Base-by-base conservation (phyloP, 1,284 basidiomycete genomes). In the Apiotrichum sp. region DNA sequence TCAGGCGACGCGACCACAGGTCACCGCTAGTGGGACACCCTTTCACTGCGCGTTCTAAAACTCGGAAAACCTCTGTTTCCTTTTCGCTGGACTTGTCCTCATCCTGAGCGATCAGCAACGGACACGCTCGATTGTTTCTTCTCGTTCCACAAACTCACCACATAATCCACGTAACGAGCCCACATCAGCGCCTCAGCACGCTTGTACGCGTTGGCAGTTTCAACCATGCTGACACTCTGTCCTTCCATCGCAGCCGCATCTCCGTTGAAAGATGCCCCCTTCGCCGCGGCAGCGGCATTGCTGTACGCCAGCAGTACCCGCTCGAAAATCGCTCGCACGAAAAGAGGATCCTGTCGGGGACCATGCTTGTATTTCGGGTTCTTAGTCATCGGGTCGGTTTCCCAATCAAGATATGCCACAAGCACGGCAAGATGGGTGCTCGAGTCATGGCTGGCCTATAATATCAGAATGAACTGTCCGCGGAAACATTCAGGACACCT, bases 241-340 rank as follows among this genome's bases (percentile, higher is more conserved):
- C 48, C 55, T 36, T 59, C 53, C 8, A 7, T 13, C 36, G 36
- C 86, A 82, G 40, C 47, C 16, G 81, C 74, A 62, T 87, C 87
- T 1, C 81, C 82, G 5, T 74, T 66, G 86, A 50, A 57, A 84
- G 88, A 65, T 33, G 63, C 63, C 5, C 58, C 59, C 36, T 61
- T 53, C 1, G 50, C 32, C 1, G 11, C 6, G 2, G 84, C 85
- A 1, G 84, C 85, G 61, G 88, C 63, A 9, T 53, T 52, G 16
- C 65, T 59, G 51, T 68, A 70, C n/a, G 58, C 84, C 2, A 84
- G 78, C 46, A 92, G 83, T 0, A 88, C 85, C 9, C 91, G 82
- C 70, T 93, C 89, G 65, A 86, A 89, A 1, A 91, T 77, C 2
- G 79, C 79, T 4, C 77, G 74, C 33, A 87, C 78, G 6, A 90